Percentiles rank a stretch among this genome's conserved stretches.
These are phyloP conservation scores for Suillus placidus DNA, from an alignment of 768 basidiomycete genomes.

Conservation along the genomic window DNA sequence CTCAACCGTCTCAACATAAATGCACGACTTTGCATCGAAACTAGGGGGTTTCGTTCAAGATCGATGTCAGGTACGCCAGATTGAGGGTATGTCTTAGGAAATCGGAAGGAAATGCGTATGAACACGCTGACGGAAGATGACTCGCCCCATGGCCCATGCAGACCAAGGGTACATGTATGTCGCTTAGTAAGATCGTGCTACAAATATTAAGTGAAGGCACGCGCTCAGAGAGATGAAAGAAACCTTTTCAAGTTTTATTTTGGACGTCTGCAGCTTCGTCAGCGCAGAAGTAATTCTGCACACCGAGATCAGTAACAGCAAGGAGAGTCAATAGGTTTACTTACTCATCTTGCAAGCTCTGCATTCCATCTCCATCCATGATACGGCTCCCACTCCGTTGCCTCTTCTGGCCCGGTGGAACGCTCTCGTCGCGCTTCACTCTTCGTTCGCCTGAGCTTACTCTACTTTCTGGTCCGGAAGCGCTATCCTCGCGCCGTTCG, in stretches of 20 bases:
- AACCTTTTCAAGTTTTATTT: constrained; percentile 87
- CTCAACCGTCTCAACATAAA: constrained; percentile 79
- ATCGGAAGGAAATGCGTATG: constrained; percentile 86
- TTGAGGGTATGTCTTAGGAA: constrained; percentile 81
- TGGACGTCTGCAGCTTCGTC: constrained; percentile 62
- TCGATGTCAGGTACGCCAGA: constrained; percentile 74
- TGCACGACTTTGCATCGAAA: constrained; percentile 75
- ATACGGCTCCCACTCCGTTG: constrained; percentile 52
- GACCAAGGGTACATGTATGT: constrained; percentile 80
- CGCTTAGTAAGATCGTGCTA: constrained; percentile 72
- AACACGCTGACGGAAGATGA: constrained; percentile 66
- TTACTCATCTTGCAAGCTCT: constrained; percentile 75
- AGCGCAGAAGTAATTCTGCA: constrained; percentile 73
- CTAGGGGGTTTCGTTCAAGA: constrained; percentile 79
- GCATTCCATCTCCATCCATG: constrained; percentile 38
- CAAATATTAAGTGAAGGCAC: constrained; percentile 7
- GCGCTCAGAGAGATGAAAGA: constrained; percentile 10
- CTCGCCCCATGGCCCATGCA: constrained; percentile 93
- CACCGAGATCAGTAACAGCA: constrained; percentile 8
- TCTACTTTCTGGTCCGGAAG: constrained; percentile 52
- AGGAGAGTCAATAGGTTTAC: constrained; percentile 23
- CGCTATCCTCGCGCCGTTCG: constrained; percentile 53
- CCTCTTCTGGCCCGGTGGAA: constrained; percentile 25
- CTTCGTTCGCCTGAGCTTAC: constrained; percentile 41
- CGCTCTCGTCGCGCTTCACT: constrained; percentile 5